Base-by-base conservation (phyloP, 208 protist genomes). In the Crithidia sp. region DNA sequence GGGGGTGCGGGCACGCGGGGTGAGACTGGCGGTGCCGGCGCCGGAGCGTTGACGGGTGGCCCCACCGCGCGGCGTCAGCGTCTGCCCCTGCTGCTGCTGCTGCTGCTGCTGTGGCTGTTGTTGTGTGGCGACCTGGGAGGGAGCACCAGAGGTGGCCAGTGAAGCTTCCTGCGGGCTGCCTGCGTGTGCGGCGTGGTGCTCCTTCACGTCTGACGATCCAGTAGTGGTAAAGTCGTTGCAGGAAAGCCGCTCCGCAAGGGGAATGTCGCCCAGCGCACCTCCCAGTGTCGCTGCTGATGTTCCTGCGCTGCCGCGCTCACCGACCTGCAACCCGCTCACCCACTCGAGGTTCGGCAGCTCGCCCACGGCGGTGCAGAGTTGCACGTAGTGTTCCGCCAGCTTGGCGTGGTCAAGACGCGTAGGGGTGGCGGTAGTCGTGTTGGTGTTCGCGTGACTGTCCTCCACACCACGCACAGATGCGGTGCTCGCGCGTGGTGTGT, bases 281-380 rank as follows among this genome's bases (percentile, higher is more conserved):
- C 28, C 28, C 28, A 4, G 7, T 66, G n/a, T 6, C 47, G n/a
- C 13, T 43, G 57, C 17, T 54, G 37, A 19, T 16, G 28, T 36
- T 57, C 14, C 43, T 3, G 47, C 58, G 56, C 16, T 66, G 8
- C 37, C 66, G 28, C 13, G 14, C 12, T 58, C 17, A 5, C 6
- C 9, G 16, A 10, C 28, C 28, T 76, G 50, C 39, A 88, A 67
- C 2, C 75, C 76, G 7, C 50, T 56, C 39, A 93, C 78, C 91
- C 88, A 94, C 12, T 87, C 74, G 41, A 72, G 64, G 49, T 87
- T 79, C n/a, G 91, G 88, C 69, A 69, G 50, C 72, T 93, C 85
- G 16, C 82, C 82, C 37, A 93, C 44, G 39, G 86, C 82, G 19
- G 68, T 64, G 63, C 87, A 96, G 10, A 91, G 62, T 43, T 67